These are phyloP conservation scores for Ballota nigra DNA, from an alignment of 257 asterid species.

Conservation along the genomic window DNA sequence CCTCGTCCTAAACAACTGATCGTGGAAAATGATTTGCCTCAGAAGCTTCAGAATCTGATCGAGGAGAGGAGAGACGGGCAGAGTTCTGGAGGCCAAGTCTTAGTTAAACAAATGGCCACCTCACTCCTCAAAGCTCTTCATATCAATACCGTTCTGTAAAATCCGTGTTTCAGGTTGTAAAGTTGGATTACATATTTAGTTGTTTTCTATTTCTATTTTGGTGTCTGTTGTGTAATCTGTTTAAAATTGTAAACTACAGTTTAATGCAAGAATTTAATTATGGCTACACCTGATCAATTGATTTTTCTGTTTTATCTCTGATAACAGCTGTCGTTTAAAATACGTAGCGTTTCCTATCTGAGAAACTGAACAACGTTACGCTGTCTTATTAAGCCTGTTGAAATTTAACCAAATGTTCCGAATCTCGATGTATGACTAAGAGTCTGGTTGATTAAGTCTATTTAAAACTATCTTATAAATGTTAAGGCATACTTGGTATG, in stretches of 20 bases:
- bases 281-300: not conserved
- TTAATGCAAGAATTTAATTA: slow-evolving; percentile 1
- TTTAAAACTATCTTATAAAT: no score
- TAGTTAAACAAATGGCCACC: slow-evolving; percentile 99
- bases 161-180: slow-evolving; percentile 12
- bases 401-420: no score
- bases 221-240: not conserved
- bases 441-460: no score
- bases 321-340: no score
- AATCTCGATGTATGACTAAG: no score
- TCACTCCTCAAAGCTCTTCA: slow-evolving; percentile 97
- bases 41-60: slow-evolving; percentile 81
- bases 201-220: not conserved
- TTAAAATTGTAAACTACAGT: not conserved
- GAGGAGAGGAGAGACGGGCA: slow-evolving; percentile 97
- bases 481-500: no score
- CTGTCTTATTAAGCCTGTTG: not conserved
- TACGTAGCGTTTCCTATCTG: no score
- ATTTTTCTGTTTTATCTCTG: no score
- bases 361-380: no score
- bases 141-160: slow-evolving; percentile 84
- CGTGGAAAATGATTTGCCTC: slow-evolving; percentile 92
- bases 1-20: slow-evolving; percentile 98
- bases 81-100: slow-evolving; percentile 95
- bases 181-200: slow-evolving; percentile 1